Base-by-base conservation (phyloP, 1,284 basidiomycete species). In the Ganoderma boninense region DNA sequence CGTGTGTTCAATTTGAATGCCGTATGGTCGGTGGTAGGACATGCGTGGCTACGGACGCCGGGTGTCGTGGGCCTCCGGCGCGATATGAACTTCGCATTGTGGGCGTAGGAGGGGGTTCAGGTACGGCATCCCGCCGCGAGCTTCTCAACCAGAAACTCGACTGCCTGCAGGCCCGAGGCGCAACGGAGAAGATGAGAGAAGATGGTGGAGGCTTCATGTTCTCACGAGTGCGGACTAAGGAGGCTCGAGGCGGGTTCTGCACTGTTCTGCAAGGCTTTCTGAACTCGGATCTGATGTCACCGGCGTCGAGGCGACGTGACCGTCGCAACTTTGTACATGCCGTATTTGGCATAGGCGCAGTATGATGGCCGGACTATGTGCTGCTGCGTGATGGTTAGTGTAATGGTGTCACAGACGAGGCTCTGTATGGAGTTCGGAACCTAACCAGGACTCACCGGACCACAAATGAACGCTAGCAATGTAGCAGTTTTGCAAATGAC, bases 51-150 rank as follows among this genome's bases (percentile, higher is more conserved):
- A 23, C n/a, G 44, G 54, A 57, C 29, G 54, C 29, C 54, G 29
- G 29, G 16, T 29, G 54, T 18, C 23, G 49, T 23, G 49, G 23
- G 13, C n/a, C 49, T 52, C 23, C 23, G 46, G 7, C 7, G 46
- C 46, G 49, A 52, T 13, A 52, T 52, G 23, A 52, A 52, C 23
- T 52, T 52, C 49, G 11, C 23, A 26, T 13, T 52, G 49, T 52
- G 23, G 49, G 49, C 49, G 49, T 52, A 26, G 11, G 49, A 57
- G 29, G 16, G 54, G 7, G 29, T 16, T 35, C 54, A 7, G 54
- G 23, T 16, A 62, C 60, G 60, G 60, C 60, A 42, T 62, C 42
- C 38, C 60, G 60, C 40, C 60, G 40, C 57, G 29, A 35, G 11
- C 35, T 60, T 40, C 35, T 20, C 40, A 40, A 60, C 57, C 20